phyloP scores from a whole-genome alignment of 164 flowering plant genomes.

The Liquidambar formosana region DNA sequence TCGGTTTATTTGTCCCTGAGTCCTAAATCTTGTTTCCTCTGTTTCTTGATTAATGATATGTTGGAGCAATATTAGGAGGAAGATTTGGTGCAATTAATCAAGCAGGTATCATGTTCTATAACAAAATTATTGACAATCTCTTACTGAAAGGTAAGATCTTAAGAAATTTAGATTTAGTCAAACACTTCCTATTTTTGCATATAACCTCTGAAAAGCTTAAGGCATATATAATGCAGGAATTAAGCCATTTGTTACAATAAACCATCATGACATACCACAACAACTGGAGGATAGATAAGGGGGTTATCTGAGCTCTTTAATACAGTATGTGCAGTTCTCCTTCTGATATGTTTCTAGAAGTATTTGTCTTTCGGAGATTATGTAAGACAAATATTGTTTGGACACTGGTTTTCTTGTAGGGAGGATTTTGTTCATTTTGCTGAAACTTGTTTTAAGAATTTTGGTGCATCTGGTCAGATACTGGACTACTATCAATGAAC shows the following conservation, averaged over 20 bases:
- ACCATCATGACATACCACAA: conserved; percentile 50
- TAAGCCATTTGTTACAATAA: conserved; percentile 47
- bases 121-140: conserved; percentile 40
- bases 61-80: conserved; percentile 33
- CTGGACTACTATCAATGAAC: conserved; percentile 60
- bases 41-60: not conserved
- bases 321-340: conserved; percentile 31
- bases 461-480: conserved; percentile 54
- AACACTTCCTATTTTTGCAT: too few relatives aligned
- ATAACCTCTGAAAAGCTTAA: not conserved
- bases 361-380: too few relatives aligned
- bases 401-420: too few relatives aligned
- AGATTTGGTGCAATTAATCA: conserved; percentile 45
- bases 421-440: conserved; percentile 46
- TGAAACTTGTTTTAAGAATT: conserved; percentile 39
- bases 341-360: too few relatives aligned
- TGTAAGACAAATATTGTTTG: too few relatives aligned
- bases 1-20: too few relatives aligned
- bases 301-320: conserved; percentile 47
- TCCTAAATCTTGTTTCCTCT: not conserved
- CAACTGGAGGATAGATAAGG: conserved; percentile 48
- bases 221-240: conserved; percentile 40
- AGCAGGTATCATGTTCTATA: conserved; percentile 40
- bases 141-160: conserved; percentile 31
- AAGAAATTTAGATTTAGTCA: too few relatives aligned